phyloP scores from a whole-genome alignment of 306 rosid genomes.

The Trichosanthes truncata region DNA sequence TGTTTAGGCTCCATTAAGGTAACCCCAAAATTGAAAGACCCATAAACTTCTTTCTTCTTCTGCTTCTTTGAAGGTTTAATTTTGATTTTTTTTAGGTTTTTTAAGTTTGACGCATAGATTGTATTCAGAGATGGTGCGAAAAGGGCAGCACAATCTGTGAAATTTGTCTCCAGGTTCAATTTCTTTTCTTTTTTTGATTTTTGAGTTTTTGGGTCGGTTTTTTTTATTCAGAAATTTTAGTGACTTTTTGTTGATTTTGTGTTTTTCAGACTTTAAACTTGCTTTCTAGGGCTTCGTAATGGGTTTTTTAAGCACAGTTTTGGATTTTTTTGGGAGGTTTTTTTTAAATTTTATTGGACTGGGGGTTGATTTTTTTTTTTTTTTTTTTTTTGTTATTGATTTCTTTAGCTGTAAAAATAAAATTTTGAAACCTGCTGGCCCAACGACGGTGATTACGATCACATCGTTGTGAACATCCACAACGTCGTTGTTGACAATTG shows the following conservation, averaged over 20 bases:
- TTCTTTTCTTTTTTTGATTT: background rate
- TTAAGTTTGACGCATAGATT: slow-evolving; percentile 88
- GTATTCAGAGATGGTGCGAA: slow-evolving; percentile 98
- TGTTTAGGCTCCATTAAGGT: slow-evolving; percentile 97
- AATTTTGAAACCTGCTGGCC: no score
- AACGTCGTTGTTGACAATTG: no score
- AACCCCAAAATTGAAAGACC: background rate
- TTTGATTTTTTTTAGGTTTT: background rate
- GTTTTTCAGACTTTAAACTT: background rate
- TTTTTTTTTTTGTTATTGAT: no score
- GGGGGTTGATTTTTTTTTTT: no score
- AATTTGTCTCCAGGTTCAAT: slow-evolving; percentile 81
- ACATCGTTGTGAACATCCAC: no score
- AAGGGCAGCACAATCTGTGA: slow-evolving; percentile 82
- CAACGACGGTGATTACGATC: no score
- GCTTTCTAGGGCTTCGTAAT: background rate
- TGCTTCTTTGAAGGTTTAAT: background rate
- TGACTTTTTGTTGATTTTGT: background rate
- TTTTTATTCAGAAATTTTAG: background rate
- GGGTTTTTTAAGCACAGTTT: background rate
- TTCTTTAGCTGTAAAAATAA: no score
- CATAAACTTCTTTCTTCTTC: background rate
- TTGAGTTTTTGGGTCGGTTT: background rate
- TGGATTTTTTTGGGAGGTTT: background rate
- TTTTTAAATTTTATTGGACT: no score